A percentile compares a stretch with the other conserved stretches of the same genome.
Conservation (phyloP, 2,329 filamentous ascomycete genomes). For the Cladosporium cucumerinum region DNA sequence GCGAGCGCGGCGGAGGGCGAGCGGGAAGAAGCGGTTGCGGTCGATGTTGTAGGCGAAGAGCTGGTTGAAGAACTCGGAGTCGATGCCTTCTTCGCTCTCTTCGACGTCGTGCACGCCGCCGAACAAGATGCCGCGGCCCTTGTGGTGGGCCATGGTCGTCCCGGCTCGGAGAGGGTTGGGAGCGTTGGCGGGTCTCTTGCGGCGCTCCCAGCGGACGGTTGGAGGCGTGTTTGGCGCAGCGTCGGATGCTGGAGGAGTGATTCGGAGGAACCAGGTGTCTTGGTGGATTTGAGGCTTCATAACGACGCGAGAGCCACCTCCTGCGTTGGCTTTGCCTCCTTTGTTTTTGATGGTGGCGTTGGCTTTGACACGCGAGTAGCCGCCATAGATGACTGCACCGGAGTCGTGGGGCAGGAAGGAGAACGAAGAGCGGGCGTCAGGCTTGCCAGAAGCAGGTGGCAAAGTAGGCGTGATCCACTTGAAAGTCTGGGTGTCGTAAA, state of each 20-base stretch:
- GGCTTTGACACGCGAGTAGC: constrained; percentile 87
- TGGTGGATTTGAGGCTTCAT: constrained; percentile 87
- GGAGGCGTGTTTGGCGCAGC: constrained; percentile 64
- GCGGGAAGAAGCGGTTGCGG: constrained; percentile 87
- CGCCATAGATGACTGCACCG: constrained; percentile 86
- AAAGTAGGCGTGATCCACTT: constrained; percentile 76
- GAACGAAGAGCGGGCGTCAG: constrained; percentile 87
- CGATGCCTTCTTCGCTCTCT: constrained; percentile 69
- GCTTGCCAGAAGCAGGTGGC: constrained; percentile 71
- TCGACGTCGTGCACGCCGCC: constrained; percentile 73
- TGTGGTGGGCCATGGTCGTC: constrained; percentile 90
- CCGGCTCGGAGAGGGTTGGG: constrained; percentile 82
- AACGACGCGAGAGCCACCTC: constrained; percentile 50
- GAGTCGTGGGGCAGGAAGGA: constrained; percentile 86
- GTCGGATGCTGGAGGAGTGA: constrained; percentile 68
- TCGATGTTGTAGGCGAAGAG: constrained; percentile 94
- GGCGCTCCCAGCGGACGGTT: constrained; percentile 80
- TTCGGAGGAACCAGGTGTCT: constrained; percentile 88
- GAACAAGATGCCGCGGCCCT: constrained; percentile 87
- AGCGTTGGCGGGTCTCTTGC: constrained; percentile 87
- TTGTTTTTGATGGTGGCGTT: constrained; percentile 62
- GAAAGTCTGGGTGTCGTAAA: constrained; percentile 88
- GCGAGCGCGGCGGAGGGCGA: constrained; percentile 72
- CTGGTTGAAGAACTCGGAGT: constrained; percentile 94
- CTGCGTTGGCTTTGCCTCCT: constrained; percentile 48